These are phyloP conservation scores for Phellinidium pouzarii DNA, from an alignment of 1,284 basidiomycete genomes.

Conservation along the genomic window DNA sequence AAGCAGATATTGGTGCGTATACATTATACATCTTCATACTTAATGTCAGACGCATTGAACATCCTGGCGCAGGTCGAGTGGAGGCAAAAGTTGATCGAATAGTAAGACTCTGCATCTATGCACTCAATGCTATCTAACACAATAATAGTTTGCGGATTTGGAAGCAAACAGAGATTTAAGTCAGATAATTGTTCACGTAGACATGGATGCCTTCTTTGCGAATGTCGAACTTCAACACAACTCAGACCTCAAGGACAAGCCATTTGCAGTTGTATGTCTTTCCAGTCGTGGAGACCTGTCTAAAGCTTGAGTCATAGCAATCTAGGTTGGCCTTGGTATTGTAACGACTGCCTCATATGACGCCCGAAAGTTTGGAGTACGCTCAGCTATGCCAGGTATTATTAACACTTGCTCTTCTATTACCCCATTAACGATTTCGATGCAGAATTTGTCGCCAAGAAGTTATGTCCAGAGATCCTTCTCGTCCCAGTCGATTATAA, in stretches of 20 bases:
- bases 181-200: conserved; percentile 82
- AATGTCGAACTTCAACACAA: conserved; percentile 76
- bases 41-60: not conserved
- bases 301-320: not conserved
- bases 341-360: conserved; percentile 87
- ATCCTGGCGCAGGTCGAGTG: conserved; percentile 36
- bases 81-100: conserved; percentile 46
- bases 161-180: conserved; percentile 75
- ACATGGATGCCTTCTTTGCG: conserved; percentile 77
- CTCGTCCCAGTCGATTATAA: conserved; percentile 59
- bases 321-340: conserved; percentile 71
- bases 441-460: conserved; percentile 82
- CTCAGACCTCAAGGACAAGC: conserved; percentile 76
- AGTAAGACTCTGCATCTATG: conserved; percentile 28
- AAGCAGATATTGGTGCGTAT: conserved; percentile 52
- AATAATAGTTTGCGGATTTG: conserved; percentile 59
- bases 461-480: conserved; percentile 89
- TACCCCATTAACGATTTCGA: conserved; percentile 6
- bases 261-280: conserved; percentile 65
- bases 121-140: not conserved
- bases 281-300: not conserved
- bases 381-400: conserved; percentile 83
- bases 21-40: not conserved
- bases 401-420: conserved; percentile 4
- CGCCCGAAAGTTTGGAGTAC: conserved; percentile 81